Conservation (phyloP, 306 rosid genomes). For the Prinsepia uniflora region DNA sequence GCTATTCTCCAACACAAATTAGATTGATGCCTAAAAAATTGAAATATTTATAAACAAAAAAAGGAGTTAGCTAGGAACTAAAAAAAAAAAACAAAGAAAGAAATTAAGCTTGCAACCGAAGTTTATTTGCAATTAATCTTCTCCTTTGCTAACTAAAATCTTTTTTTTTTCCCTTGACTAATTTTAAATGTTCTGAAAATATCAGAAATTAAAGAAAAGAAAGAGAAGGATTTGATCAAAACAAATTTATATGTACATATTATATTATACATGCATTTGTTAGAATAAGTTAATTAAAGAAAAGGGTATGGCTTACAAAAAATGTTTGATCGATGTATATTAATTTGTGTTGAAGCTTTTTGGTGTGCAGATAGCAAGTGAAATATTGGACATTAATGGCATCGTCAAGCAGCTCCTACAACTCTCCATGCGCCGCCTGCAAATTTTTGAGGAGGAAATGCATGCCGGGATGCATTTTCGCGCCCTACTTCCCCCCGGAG, state of each 20-base stretch:
- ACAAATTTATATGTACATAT: too few species aligned
- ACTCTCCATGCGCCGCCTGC: slow-evolving; percentile 96
- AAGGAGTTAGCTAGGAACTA: background rate
- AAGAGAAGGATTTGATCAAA: background rate
- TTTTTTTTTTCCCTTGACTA: too few species aligned
- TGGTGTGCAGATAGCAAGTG: slow-evolving; percentile 3
- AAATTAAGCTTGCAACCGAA: background rate
- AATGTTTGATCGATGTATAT: background rate
- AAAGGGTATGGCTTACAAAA: background rate
- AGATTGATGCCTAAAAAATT: background rate
- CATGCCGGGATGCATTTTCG: slow-evolving; percentile 95
- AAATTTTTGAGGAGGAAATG: slow-evolving; percentile 90
- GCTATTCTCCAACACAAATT: background rate
- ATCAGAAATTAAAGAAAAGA: background rate
- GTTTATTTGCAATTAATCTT: background rate
- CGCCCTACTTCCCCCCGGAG: slow-evolving; percentile 95
- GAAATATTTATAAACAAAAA: background rate
- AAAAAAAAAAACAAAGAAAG: background rate
- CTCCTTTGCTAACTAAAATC: too few species aligned
- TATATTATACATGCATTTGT: background rate
- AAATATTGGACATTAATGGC: slow-evolving; percentile 26
- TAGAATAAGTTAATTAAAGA: too few species aligned
- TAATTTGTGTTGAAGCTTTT: background rate
- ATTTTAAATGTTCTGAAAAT: too few species aligned
- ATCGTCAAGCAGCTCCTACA: slow-evolving; percentile 67